Conservation (phyloP, 305 asterid species). For the Fraxinus nigra region DNA sequence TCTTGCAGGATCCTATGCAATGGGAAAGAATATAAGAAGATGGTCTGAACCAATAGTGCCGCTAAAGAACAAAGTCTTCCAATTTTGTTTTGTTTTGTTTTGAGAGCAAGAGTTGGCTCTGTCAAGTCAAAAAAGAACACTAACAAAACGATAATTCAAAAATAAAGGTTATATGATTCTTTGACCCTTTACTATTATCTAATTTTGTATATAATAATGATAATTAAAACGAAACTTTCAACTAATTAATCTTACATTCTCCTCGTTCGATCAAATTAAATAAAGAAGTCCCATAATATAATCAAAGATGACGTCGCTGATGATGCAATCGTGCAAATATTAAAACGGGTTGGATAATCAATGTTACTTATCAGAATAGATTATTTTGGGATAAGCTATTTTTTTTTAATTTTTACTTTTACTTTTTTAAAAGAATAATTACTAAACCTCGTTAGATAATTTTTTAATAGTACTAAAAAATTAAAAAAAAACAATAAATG, state of each 20-base stretch:
- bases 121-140: slow-evolving; percentile 5
- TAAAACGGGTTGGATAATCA: slow-evolving; percentile 31
- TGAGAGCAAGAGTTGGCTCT: background rate
- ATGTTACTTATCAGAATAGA: slow-evolving; percentile 31
- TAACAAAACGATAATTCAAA: background rate
- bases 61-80: slow-evolving; percentile 1
- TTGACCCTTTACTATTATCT: slow-evolving; percentile 18
- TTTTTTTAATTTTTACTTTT: background rate
- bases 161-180: slow-evolving; percentile 28
- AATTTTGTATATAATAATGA: background rate
- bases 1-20: slow-evolving; percentile 49
- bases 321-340: slow-evolving; percentile 43
- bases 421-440: background rate
- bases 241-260: background rate
- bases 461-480: background rate
- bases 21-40: slow-evolving; percentile 51
- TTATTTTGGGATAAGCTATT: slow-evolving; percentile 7
- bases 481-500: background rate
- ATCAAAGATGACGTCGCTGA: slow-evolving; percentile 49
- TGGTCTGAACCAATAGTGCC: slow-evolving; percentile 29
- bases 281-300: slow-evolving; percentile 21
- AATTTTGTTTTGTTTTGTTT: background rate
- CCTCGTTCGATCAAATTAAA: background rate
- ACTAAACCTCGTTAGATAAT: slow-evolving; percentile 22
- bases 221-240: background rate